Evolutionary conservation across 2,329 filamentous ascomycete species (phyloP), one percentile per base, ranked within the genome.

Genomic region (Neodidymelliopsis sp.): DNA sequence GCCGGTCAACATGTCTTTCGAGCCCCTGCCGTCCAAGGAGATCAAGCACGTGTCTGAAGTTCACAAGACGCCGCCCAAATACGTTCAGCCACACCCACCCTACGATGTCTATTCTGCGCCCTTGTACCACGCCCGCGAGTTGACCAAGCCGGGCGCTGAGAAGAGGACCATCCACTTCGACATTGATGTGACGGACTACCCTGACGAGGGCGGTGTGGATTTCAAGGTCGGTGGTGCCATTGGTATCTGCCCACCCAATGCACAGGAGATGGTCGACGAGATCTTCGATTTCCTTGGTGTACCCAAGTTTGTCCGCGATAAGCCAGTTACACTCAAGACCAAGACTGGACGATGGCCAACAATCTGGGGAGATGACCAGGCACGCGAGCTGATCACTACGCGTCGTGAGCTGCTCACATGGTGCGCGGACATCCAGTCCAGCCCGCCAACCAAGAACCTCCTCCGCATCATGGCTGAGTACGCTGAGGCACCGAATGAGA

Each of bases 161-260:
- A 99, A 99, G 83, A 84, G 93, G 53, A 99, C 94, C 0, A 96
- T 93, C 72, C 94, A 99, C 74, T 97, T 97, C 65, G 94, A 97
- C 65, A 84, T 99, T 33, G 94, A 99, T 65, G 88, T 99, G 38
- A 97, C 93, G 37, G 88, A 96, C 70, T 99, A 99, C 65, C 91
- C 94, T 0, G 83, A 85, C 15, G 91, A 95, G 75, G 81, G 82
- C 46, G 88, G 89, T 43, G 85, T 92, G 4, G 94, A 97, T 69
- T 99, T 97, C 81, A 92, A 93, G 69, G 94, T 99, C 13, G 94
- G 94, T 49, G 94, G 94, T 44, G 94, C 94, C 42, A 93, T 99
- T 72, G 94, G 94, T 28, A 84, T 99, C 49, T 91, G 90, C 69
- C 92, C 93, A 0, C 91, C 91, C 45, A 99, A 97, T 66, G 86